phyloP scores from a whole-genome alignment of 2,329 filamentous ascomycete species.

The Curvularia eragrostidis region DNA sequence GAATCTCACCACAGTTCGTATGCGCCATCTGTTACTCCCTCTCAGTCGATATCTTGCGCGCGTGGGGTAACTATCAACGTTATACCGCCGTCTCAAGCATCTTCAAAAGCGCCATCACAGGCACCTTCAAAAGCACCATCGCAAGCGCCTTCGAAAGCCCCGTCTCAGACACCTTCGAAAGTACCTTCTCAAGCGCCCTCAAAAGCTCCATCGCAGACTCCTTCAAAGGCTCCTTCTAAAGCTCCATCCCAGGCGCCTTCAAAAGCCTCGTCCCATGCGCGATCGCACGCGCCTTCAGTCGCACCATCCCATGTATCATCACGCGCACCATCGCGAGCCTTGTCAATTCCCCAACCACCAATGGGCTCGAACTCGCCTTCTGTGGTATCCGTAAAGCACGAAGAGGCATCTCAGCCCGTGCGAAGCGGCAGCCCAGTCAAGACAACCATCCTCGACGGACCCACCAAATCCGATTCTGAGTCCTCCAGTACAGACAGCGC shows the following conservation, averaged over 20 bases:
- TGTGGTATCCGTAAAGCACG: conserved; percentile 34
- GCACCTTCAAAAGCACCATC: conserved; percentile 7
- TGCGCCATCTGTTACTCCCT: conserved; percentile 6
- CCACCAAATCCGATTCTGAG: conserved; percentile 26
- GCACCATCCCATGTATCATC: conserved; percentile 7
- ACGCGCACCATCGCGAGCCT: conserved; percentile 17
- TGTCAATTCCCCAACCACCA: conserved; percentile 25
- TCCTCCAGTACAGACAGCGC: conserved; percentile 34
- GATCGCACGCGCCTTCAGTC: conserved; percentile 18
- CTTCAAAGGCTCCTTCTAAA: neutral
- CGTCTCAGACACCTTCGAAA: conserved; percentile 15
- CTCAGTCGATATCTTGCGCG: conserved; percentile 5
- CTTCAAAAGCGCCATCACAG: conserved; percentile 6
- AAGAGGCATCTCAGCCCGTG: conserved; percentile 17
- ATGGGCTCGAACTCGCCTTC: conserved; percentile 27
- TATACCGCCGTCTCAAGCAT: conserved; percentile 1
- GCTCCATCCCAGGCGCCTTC: neutral
- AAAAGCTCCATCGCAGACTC: conserved; percentile 17
- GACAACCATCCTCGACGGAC: conserved; percentile 33
- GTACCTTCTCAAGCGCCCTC: conserved; percentile 12
- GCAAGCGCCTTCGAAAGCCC: conserved; percentile 11
- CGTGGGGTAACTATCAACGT: neutral
- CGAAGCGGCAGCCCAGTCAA: conserved; percentile 32
- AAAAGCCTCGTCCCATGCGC: neutral
- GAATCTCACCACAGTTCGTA: conserved; percentile 1